Base-by-base conservation (phyloP, 2,329 filamentous ascomycete species). In the Scedosporium aurantiacum region DNA sequence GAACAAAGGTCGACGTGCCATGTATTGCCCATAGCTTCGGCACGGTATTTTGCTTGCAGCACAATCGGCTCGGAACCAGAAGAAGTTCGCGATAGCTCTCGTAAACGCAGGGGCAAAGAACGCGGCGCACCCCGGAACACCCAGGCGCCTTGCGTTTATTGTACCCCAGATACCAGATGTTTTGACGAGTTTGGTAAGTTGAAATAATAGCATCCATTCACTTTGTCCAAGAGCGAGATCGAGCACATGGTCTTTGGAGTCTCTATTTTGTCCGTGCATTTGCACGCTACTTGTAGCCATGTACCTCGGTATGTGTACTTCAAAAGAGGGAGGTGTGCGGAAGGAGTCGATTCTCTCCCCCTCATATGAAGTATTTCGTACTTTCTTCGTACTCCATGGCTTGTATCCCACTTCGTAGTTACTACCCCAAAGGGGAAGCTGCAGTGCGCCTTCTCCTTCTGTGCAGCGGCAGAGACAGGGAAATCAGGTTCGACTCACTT, bases 41-140 rank as follows among this genome's bases (percentile, higher is more conserved):
- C 50, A 54, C 50, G 50, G 50, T 54, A 54, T 54, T 54, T 54
- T 54, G 21, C 50, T 54, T 54, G 50, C 50, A 54, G 21, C 23
- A 5, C 50, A 54, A 23, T 14, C 7, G 23, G 18, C 50, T 54
- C 50, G 50, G 50, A 54, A 54, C 50, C 50, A 54, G 2, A 37
- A 3, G 32, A 37, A 37, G 32, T 37, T 37, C 32, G 32, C 6
- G 32, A 37, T 37, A 37, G 32, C 32, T 37, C 32, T 37, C 32
- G 32, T 37, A 37, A 37, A 37, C 32, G 32, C 32, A 37, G 32
- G 32, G 32, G 32, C 12, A 37, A 37, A 2, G 28, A 32, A 32
- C 28, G 28, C 28, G 28, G 28, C 7, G 28, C 28, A 32, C 28
- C 10, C 10, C 6, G 28, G 32, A 37, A 37, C 32, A 37, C 32